Evolutionary conservation across 768 basidiomycete species (phyloP), one percentile per base, ranked within the genome.

Genomic region (Kwoniella heveanensis): DNA sequence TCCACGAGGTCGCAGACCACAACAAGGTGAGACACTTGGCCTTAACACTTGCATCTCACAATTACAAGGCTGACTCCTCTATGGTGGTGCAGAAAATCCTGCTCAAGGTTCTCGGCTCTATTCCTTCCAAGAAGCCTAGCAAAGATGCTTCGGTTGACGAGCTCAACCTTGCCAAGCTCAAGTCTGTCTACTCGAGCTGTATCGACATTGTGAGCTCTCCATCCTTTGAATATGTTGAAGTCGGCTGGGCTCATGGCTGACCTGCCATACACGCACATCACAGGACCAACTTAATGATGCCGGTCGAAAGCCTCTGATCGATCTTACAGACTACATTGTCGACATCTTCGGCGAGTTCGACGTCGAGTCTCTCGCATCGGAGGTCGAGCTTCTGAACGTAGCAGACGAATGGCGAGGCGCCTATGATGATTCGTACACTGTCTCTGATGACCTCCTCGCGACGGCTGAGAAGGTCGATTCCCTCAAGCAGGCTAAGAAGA

Each of bases 111-210:
- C 81, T 95, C 25, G 87, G 90, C 65, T 79, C 83, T 22, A 71
- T 69, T 29, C 69, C 62, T 17, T 49, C 49, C 5, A 36, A 26
- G 27, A 64, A 67, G 21, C 52, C 60, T n/a, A 21, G 10, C 39
- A 47, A 66, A 9, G 60, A 60, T 27, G 53, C 58, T 19, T 39
- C 83, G 86, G 49, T 95, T 87, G 83, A 84, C 88, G 62, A 86
- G 85, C 61, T 49, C 22, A 83, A 82, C 64, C 63, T 82, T 36
- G 56, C 71, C 37, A 79, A 79, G 65, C 65, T 83, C 19, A 68
- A 78, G 39, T 83, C 84, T 32, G 85, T 93, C 66, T 96, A 92
- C 78, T 69, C 82, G 1, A 90, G 91, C 24, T 99, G 96, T 78
- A 82, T 90, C 81, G 85, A 92, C 65, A 90, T 94, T 77, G 83